These are phyloP conservation scores for Capsicum chinense DNA, from an alignment of 257 asterid species.

Conservation along the genomic window DNA sequence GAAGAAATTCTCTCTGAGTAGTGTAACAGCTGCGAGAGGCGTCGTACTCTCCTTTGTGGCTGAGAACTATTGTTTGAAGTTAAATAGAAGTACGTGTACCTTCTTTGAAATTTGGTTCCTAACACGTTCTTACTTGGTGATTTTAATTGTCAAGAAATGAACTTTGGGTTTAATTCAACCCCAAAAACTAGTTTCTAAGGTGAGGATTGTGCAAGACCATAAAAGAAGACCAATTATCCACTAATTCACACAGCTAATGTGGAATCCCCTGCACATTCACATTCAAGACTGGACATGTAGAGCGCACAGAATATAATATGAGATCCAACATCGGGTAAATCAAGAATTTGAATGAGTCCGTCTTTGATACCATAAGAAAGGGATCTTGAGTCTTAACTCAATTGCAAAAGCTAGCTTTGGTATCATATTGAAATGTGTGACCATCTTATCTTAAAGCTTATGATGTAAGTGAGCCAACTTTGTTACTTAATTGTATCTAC, in stretches of 20 bases:
- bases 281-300: neutral
- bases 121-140: neutral
- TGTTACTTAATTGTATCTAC: neutral
- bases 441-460: neutral
- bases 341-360: neutral
- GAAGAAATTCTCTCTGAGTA: neutral
- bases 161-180: neutral
- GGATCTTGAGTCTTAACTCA: neutral
- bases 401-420: neutral
- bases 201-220: neutral
- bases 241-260: neutral
- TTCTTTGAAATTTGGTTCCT: conserved; percentile 1
- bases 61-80: neutral
- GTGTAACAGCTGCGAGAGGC: conserved; percentile 22
- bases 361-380: neutral
- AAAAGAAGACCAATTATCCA: neutral
- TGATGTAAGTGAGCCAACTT: neutral
- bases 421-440: neutral
- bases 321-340: neutral
- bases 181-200: neutral
- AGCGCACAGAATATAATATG: neutral
- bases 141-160: neutral
- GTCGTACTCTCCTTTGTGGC: neutral
- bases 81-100: neutral
- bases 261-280: neutral